Evolutionary conservation across 441 rosid species (phyloP), one percentile per base, ranked within the genome.

Genomic region (Cnidoscolus chayamansa): DNA sequence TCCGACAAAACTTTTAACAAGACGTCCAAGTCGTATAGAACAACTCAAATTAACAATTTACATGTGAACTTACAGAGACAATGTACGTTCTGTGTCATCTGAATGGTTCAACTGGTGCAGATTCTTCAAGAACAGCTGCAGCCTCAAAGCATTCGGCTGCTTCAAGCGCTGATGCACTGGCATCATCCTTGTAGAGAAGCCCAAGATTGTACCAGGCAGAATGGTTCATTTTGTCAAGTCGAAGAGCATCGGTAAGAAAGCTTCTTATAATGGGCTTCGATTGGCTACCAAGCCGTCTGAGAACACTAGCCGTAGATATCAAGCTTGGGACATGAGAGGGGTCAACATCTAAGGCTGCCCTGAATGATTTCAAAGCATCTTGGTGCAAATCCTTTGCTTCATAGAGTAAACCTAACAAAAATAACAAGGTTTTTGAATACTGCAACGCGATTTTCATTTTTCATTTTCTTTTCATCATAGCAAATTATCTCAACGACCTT

Each of bases 201-300:
- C 96, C 98, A 13, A 95, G 95, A 77, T 87, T 85, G 76, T 85
- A 86, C 98, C 98, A 95, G 60, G 97, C 97, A 4, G 79, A 79
- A 32, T 84, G 81, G 61, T 91, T 92, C 78, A 84, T 79, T 79
- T 86, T 83, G 81, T 95, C 98, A 0, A 87, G 77, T 62, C 83
- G 78, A 25, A 91, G 84, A 65, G 98, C 98, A 58, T 86, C 97
- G 13, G 84, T 90, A 63, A 95, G 80, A 73, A 89, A 86, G 86
- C 94, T 89, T 82, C 92, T 86, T 31, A 86, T 71, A 5, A 84
- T 82, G 1, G 88, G 81, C 71, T 73, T 72, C 0, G 94, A 74
- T 72, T 75, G 75, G 51, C 71, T 60, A 3, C 89, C 87, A 0
- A 86, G 80, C 77, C 74, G 87, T 75, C 81, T 81, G 32, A 92